Base-by-base conservation (phyloP, 805 yeast species). In the Candida hungchunana region DNA sequence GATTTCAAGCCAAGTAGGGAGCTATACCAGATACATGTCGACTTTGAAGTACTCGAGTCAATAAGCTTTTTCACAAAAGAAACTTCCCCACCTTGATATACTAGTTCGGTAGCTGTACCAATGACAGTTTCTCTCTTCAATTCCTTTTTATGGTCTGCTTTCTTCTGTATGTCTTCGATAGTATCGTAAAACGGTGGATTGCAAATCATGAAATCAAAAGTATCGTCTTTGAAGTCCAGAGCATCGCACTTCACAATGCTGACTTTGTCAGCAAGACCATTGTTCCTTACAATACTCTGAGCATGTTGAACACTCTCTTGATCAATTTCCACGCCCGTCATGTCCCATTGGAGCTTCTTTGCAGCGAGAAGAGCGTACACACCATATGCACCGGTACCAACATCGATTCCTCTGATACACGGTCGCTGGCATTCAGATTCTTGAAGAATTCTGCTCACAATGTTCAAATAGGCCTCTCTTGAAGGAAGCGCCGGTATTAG, bases 121-220 rank as follows among this genome's bases (percentile, higher is more conserved):
- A 37, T 26, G 11, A 64, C 62, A 3, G 28, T 13, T 4, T 55
- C 50, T 11, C 48, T 36, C 1, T 55, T 44, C 6, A 44, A 22
- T 4, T 7, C 11, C 6, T 28, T 18, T 42, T 71, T 72, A 5
- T 24, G n/a, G 2, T 27, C 26, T 7, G 36, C 26, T 12, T 51
- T 50, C 4, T 31, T 25, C 5, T 40, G 34, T 47, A 68, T 40
- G 29, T 70, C 76, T 1, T 48, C 53, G 0, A 18, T 9, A 0
- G 69, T 59, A 3, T 45, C 36, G 46, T 71, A 73, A 44, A 73
- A 73, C 2, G 79, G 79, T 4, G 79, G 79, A 44, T 73, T 73
- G 47, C 79, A 73, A 49, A 74, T 59, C 6, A 63, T 56, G 38
- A 71, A 62, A 21, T 38, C 40, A 17, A 44, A 42, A 2, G 12